Percentiles rank a stretch among this genome's conserved stretches.
phyloP scores from a whole-genome alignment of 768 basidiomycete genomes.

The Daedaleopsis sinensis region DNA sequence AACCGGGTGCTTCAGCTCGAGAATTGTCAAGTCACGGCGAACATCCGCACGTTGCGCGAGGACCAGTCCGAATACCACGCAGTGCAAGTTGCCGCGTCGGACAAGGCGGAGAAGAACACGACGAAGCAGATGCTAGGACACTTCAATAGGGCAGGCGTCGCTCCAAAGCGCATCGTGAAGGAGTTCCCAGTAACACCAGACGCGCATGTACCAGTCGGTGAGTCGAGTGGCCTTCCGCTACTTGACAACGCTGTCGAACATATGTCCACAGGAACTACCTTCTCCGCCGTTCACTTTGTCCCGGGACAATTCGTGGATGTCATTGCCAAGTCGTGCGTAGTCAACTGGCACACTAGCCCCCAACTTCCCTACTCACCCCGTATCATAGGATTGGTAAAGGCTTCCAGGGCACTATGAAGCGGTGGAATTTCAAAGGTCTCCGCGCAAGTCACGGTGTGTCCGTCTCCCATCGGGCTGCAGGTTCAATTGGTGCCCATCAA shows the following conservation, averaged over 20 bases:
- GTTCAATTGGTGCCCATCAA: constrained; percentile 95
- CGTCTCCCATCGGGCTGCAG: constrained; percentile 88
- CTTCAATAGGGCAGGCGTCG: constrained; percentile 79
- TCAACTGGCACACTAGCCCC: not conserved
- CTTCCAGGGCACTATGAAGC: constrained; percentile 96
- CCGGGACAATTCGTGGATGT: constrained; percentile 97
- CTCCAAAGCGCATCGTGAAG: constrained; percentile 81
- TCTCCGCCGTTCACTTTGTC: constrained; percentile 94
- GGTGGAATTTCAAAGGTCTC: constrained; percentile 91
- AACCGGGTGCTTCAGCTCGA: constrained; percentile 56
- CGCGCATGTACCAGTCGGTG: constrained; percentile 88
- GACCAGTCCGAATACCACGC: constrained; percentile 82
- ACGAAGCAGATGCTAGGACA: constrained; percentile 86
- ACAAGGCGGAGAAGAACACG: constrained; percentile 70
- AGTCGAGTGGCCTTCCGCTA: constrained; percentile 32
- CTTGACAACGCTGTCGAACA: not conserved
- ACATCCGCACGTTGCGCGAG: constrained; percentile 63
- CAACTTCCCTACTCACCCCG: not conserved
- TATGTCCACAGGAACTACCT: constrained; percentile 65
- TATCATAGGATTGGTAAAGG: constrained; percentile 88
- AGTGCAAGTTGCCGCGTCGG: constrained; percentile 90
- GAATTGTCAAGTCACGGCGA: constrained; percentile 88
- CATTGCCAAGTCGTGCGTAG: constrained; percentile 82
- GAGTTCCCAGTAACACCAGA: constrained; percentile 91
- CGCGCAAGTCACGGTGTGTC: constrained; percentile 97